Percentiles rank a stretch among this genome's conserved stretches.
Conservation (phyloP, 177 flowering plant species). For the Vitis hybrid region DNA sequence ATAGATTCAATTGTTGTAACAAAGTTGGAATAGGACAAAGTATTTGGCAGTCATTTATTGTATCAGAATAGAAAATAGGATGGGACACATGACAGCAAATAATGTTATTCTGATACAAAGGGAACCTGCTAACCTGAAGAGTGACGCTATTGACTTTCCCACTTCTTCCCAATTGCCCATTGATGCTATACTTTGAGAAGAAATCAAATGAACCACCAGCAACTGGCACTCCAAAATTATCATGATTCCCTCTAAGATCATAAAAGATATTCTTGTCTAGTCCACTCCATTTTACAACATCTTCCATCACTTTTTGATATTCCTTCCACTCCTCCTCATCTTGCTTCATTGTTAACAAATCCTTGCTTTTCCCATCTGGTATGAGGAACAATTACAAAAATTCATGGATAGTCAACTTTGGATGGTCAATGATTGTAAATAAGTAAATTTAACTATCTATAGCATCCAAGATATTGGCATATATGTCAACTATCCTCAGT, state of each 20-base stretch:
- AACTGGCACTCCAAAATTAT: slow-evolving; percentile 79
- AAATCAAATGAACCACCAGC: slow-evolving; percentile 72
- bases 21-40: too few species aligned
- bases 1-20: too few species aligned
- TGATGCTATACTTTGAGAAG: slow-evolving; percentile 76
- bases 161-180: slow-evolving; percentile 58
- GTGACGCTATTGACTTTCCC: slow-evolving; percentile 72
- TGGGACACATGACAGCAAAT: too few species aligned
- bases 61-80: too few species aligned
- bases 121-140: slow-evolving; percentile 50
- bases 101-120: not conserved
- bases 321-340: slow-evolving; percentile 85
- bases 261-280: slow-evolving; percentile 72
- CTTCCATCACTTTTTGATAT: slow-evolving; percentile 63
- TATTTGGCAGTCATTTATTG: too few species aligned
- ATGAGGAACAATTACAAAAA: not conserved
- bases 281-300: slow-evolving; percentile 68
- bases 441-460: not conserved
- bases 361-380: slow-evolving; percentile 91
- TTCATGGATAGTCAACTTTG: not conserved
- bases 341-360: slow-evolving; percentile 75
- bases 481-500: not conserved
- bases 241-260: slow-evolving; percentile 98
- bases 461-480: not conserved
- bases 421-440: not conserved